Percentiles rank a stretch among this genome's conserved stretches.
Evolutionary conservation across 192 early-diverging fungal species (phyloP).

Genomic region (Coemansia biformis): DNA sequence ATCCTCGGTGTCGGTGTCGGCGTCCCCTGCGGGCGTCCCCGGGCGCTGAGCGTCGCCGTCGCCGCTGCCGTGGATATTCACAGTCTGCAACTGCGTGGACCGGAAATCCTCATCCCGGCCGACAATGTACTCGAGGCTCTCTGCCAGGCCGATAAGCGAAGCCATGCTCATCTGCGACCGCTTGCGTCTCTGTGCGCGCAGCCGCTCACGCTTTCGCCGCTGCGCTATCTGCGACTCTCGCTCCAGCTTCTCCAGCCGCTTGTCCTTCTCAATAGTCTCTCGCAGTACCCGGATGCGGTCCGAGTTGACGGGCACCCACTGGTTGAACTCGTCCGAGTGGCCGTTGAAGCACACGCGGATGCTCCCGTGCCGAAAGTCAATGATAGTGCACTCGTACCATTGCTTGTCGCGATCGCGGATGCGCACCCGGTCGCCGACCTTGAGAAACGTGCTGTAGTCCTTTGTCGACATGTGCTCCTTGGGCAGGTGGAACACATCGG

Average conservation of each 20-base stretch:
- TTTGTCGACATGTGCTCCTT: constrained; percentile 41
- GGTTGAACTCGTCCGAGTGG: constrained; percentile 31
- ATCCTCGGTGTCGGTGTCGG: neutral
- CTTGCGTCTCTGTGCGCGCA: constrained; percentile 19
- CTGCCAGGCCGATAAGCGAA: constrained; percentile 34
- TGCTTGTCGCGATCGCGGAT: constrained; percentile 46
- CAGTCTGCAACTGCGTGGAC: too few species aligned
- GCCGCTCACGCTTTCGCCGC: constrained; percentile 23
- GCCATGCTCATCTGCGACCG: constrained; percentile 15
- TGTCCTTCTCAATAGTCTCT: constrained; percentile 29
- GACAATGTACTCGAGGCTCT: constrained; percentile 45
- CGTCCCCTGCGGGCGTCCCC: too few species aligned
- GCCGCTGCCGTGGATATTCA: too few species aligned
- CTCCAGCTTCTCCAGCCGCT: constrained; percentile 32
- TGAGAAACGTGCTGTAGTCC: constrained; percentile 44
- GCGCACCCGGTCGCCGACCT: constrained; percentile 32
- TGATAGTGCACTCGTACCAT: constrained; percentile 48
- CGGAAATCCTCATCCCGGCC: constrained; percentile 14
- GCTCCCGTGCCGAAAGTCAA: constrained; percentile 36
- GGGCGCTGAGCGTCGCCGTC: too few species aligned
- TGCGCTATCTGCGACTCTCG: constrained; percentile 19
- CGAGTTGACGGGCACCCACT: constrained; percentile 47
- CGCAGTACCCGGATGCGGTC: constrained; percentile 44
- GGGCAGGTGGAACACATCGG: constrained; percentile 37
- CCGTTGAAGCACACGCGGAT: constrained; percentile 43